Evolutionary conservation across 306 rosid genomes (phyloP).

Genomic region (Senna tora): DNA sequence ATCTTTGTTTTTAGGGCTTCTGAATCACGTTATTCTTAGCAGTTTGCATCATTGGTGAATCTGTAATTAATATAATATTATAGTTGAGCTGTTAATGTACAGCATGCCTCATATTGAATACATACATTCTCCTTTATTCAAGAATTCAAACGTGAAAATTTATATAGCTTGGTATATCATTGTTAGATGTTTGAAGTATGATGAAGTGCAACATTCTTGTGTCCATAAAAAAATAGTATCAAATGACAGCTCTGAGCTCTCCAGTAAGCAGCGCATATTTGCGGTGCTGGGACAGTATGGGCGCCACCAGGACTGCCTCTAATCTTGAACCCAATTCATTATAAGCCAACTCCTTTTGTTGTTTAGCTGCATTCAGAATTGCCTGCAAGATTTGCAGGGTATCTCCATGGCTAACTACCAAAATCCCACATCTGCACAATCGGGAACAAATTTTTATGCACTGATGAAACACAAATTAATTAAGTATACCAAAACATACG

Average conservation of each 20-base stretch:
- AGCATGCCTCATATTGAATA: no score
- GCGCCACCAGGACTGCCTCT: slow-evolving; percentile 53
- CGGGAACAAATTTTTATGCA: slow-evolving; percentile 19
- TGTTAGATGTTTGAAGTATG: no score
- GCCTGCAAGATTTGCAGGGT: slow-evolving; percentile 86
- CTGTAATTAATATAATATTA: slow-evolving; percentile 39
- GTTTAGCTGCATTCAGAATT: slow-evolving; percentile 57
- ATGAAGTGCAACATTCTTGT: neutral
- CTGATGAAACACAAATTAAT: slow-evolving; percentile 25
- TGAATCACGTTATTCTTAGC: slow-evolving; percentile 38
- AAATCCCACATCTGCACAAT: slow-evolving; percentile 62
- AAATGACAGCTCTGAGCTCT: slow-evolving; percentile 65
- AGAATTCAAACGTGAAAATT: no score
- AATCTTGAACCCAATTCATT: slow-evolving; percentile 51
- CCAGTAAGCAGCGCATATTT: slow-evolving; percentile 70
- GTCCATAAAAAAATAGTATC: slow-evolving; percentile 32
- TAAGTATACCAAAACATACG: slow-evolving; percentile 25
- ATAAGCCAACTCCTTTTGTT: slow-evolving; percentile 39
- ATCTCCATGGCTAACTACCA: slow-evolving; percentile 91
- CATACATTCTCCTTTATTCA: no score
- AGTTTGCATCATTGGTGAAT: slow-evolving; percentile 60
- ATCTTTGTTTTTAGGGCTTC: neutral
- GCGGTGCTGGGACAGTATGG: slow-evolving; percentile 73
- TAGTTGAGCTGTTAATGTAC: no score
- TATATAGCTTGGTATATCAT: no score